Evolutionary conservation across 192 early-diverging fungal genomes (phyloP), one percentile per base, ranked within the genome.

Genomic region (Chytriomyces hyalinus): DNA sequence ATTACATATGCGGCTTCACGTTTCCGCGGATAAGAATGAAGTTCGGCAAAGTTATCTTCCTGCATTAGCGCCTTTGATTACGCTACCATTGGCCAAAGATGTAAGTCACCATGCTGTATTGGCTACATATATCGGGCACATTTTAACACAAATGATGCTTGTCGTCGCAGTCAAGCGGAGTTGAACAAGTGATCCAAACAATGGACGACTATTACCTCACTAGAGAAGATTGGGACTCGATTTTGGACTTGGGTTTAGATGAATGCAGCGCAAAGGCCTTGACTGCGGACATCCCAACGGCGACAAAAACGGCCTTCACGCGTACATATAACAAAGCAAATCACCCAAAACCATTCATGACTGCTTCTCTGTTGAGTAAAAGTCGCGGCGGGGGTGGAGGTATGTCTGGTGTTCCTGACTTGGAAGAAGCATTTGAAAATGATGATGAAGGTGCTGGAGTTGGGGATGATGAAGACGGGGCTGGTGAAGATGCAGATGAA

Each of bases 151-250:
- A 61, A 78, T n/a, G 13, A 2, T 57, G 3, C 5, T 57, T 57
- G n/a, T n/a, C 13, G 81, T 45, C 64, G 82, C 53, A 57, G 53
- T 13, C 69, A 60, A 73, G 49, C 78, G 90, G 89, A 0, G 90
- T 94, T 48, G 80, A 82, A 5, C 83, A 90, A 7, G 91, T 95
- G n/a, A 92, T 98, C 43, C 73, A 91, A 8, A 79, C 87, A 6
- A 96, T 99, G 95, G 96, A 99, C 76, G 88, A 90, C 13, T 99
- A 99, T 82, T 95, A 92, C 68, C 81, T 99, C 64, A 92, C 82
- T 75, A 91, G 91, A 76, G 97, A 98, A 49, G 91, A 95, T 77
- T 91, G 91, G 82, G 96, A 98, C n/a, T 79, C 90, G 0, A 87
- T 99, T 61, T 65, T 93, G 81, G 95, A 96, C 76, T 77, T 99